phyloP scores from a whole-genome alignment of 495 filamentous ascomycete species.

The Aspergillus biplanus region DNA sequence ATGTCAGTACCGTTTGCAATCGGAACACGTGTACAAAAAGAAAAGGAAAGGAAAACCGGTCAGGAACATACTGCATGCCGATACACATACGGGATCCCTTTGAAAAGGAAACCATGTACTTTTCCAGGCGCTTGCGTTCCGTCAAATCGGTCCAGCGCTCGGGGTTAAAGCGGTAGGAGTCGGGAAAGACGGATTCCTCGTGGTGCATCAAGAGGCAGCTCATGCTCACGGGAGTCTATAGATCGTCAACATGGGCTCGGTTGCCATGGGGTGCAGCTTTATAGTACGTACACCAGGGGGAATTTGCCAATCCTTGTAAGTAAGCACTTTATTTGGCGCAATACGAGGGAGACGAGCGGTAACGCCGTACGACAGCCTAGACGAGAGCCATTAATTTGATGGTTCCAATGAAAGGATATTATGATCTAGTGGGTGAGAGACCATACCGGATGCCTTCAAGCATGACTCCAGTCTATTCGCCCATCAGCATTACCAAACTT shows the following conservation, averaged over 20 bases:
- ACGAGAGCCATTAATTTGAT: background rate
- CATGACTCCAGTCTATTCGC: conserved; percentile 31
- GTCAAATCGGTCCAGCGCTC: conserved; percentile 45
- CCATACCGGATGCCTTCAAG: conserved; percentile 36
- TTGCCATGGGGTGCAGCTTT: background rate
- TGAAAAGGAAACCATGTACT: conserved; percentile 51
- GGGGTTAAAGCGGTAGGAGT: conserved; percentile 44
- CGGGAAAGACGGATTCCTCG: conserved; percentile 44
- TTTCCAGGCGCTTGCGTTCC: conserved; percentile 40
- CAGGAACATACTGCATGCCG: conserved; percentile 46
- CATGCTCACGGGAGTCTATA: conserved; percentile 47
- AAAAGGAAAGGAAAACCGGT: background rate
- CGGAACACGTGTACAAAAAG: background rate
- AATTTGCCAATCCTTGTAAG: conserved; percentile 29
- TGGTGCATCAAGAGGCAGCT: conserved; percentile 44
- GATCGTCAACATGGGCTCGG: background rate
- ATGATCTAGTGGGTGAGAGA: background rate
- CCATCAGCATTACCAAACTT: conserved; percentile 3
- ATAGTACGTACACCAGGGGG: conserved; percentile 29
- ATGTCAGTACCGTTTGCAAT: background rate
- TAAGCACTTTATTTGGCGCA: conserved; percentile 34
- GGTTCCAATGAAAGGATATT: too few relatives aligned
- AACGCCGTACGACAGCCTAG: conserved; percentile 35
- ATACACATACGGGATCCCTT: conserved; percentile 54
- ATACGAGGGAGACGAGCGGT: conserved; percentile 44